phyloP scores from a whole-genome alignment of 768 basidiomycete genomes.

The Daedaleopsis nitida region DNA sequence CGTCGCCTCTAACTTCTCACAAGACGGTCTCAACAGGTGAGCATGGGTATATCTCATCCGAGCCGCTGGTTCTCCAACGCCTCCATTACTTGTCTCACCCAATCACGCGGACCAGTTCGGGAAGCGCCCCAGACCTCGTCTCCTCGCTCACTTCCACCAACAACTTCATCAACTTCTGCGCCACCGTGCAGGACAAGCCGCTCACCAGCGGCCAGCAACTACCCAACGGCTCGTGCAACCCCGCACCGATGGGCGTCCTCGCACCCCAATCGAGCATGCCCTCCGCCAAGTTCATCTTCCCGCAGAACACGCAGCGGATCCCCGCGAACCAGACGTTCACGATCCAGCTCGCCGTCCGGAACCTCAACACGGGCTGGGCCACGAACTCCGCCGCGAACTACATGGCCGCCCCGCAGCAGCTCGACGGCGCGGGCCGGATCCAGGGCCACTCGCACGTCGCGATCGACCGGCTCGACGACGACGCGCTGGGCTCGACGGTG shows the following conservation, averaged over 20 bases:
- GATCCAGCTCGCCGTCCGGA: constrained; percentile 49
- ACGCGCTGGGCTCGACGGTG: constrained; percentile 41
- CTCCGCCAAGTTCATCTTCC: constrained; percentile 52
- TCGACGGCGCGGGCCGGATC: constrained; percentile 44
- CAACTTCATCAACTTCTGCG: constrained; percentile 69
- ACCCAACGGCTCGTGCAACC: constrained; percentile 58
- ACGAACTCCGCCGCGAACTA: constrained; percentile 57
- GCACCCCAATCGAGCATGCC: constrained; percentile 54
- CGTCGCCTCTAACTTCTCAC: no score
- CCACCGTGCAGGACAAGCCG: constrained; percentile 32
- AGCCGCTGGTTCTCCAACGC: no score
- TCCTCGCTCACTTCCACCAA: constrained; percentile 54
- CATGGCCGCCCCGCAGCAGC: constrained; percentile 55
- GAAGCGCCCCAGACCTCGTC: no score
- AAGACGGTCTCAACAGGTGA: no score
- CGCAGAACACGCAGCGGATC: constrained; percentile 31
- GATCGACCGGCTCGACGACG: constrained; percentile 47
- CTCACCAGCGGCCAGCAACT: constrained; percentile 47
- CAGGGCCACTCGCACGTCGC: constrained; percentile 61
- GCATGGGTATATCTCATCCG: no score
- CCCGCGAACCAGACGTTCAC: constrained; percentile 56
- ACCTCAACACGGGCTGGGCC: constrained; percentile 58
- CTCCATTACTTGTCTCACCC: no score
- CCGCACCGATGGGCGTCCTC: constrained; percentile 62
- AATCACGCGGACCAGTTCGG: no score